Evolutionary conservation across 306 rosid genomes (phyloP).

Genomic region (Prunus fruticosa): DNA sequence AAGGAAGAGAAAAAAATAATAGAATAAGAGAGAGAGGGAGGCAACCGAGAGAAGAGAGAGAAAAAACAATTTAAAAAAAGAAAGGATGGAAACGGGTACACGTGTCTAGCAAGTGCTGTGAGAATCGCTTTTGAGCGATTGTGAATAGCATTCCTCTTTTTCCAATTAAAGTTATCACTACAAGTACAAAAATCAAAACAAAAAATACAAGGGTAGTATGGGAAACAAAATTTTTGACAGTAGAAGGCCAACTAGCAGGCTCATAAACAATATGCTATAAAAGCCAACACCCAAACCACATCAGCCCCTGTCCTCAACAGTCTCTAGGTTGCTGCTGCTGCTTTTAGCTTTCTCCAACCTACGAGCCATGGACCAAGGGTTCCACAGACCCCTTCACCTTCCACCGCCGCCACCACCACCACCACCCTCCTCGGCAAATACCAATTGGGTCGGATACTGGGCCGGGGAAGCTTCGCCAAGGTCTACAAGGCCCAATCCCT

Average conservation of each 20-base stretch:
- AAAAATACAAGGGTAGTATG: neutral
- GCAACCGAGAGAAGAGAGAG: too few relatives aligned
- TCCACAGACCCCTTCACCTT: conserved; percentile 25
- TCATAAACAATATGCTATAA: neutral
- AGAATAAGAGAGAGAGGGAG: too few relatives aligned
- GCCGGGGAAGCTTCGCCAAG: conserved; percentile 92
- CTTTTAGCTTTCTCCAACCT: neutral
- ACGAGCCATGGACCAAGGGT: conserved; percentile 44
- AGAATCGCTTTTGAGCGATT: too few relatives aligned
- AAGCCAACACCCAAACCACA: neutral
- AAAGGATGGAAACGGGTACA: too few relatives aligned
- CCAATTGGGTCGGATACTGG: conserved; percentile 51
- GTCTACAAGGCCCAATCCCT: conserved; percentile 69
- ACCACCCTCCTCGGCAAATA: conserved; percentile 62
- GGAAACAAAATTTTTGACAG: neutral
- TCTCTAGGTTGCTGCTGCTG: neutral
- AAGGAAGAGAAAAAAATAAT: too few relatives aligned
- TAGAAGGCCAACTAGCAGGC: neutral
- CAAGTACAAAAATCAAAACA: neutral
- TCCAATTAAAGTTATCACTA: too few relatives aligned
- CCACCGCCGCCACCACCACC: conserved; percentile 9
- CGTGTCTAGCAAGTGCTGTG: too few relatives aligned
- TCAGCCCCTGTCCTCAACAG: neutral
- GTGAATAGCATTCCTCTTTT: too few relatives aligned
- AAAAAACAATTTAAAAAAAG: too few relatives aligned